Percentiles rank a stretch among this genome's conserved stretches.
These are phyloP conservation scores for Podochytrium sp. DNA, from an alignment of 192 early-diverging fungal species.

Conservation along the genomic window DNA sequence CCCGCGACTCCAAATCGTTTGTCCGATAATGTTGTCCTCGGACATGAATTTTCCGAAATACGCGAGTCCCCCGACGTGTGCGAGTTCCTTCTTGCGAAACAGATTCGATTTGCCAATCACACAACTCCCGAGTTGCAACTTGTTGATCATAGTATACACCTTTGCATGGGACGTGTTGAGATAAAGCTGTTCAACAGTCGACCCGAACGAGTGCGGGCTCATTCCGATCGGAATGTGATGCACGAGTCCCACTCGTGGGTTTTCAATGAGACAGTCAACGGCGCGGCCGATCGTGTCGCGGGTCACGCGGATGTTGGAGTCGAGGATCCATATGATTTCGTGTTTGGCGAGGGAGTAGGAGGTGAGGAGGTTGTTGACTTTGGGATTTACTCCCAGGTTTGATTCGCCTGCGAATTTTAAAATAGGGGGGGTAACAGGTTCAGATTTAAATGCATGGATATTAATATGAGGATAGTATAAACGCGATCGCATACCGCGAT, in stretches of 20 bases:
- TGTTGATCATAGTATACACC: conserved; percentile 95
- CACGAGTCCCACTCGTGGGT: conserved; percentile 84
- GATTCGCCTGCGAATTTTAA: conserved; percentile 55
- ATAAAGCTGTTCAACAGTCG: conserved; percentile 85
- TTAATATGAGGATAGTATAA: neutral
- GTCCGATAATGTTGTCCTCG: conserved; percentile 95
- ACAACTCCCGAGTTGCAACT: conserved; percentile 78
- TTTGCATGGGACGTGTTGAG: conserved; percentile 90
- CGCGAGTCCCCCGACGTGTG: conserved; percentile 77
- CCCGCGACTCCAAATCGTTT: conserved; percentile 78
- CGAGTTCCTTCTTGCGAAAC: conserved; percentile 84
- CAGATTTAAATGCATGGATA: neutral
- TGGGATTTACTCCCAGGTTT: conserved; percentile 89
- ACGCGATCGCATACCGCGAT: neutral
- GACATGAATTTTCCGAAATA: conserved; percentile 90
- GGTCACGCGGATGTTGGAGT: conserved; percentile 87
- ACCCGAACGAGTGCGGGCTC: conserved; percentile 70
- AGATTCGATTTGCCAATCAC: conserved; percentile 95
- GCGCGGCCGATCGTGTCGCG: conserved; percentile 79
- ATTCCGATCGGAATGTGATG: conserved; percentile 91
- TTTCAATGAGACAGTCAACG: conserved; percentile 71
- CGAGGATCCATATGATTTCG: conserved; percentile 94
- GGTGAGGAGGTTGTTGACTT: conserved; percentile 91
- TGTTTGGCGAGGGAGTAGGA: conserved; percentile 77
- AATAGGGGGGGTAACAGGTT: neutral